Evolutionary conservation across 306 rosid genomes (phyloP).

Genomic region (Vigna trinervia): DNA sequence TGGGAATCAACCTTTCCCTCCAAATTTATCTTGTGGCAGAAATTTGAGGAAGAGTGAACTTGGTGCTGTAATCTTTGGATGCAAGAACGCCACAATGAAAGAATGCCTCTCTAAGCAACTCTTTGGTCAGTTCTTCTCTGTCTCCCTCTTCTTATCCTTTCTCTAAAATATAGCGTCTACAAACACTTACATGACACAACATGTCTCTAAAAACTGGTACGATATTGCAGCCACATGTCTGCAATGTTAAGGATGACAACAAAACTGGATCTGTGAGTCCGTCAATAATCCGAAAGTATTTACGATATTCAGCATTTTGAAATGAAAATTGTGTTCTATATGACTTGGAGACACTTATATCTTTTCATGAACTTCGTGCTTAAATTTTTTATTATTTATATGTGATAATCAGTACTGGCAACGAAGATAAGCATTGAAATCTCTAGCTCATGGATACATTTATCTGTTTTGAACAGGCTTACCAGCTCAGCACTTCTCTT

Average conservation of each 20-base stretch:
- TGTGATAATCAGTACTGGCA: neutral
- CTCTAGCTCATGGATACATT: slow-evolving; percentile 41
- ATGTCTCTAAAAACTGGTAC: neutral
- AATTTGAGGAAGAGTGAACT: slow-evolving; percentile 71
- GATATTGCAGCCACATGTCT: neutral
- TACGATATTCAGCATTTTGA: slow-evolving; percentile 26
- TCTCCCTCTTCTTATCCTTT: slow-evolving; percentile 4
- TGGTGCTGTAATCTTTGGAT: slow-evolving; percentile 88
- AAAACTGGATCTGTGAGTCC: neutral
- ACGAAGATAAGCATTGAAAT: slow-evolving; percentile 8
- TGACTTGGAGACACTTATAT: neutral
- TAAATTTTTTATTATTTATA: neutral
- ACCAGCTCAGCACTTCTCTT: slow-evolving; percentile 72
- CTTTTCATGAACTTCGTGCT: slow-evolving; percentile 21
- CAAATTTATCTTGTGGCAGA: slow-evolving; percentile 49
- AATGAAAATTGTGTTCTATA: slow-evolving; percentile 27
- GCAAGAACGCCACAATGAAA: slow-evolving; percentile 63
- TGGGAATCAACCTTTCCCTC: slow-evolving; percentile 35
- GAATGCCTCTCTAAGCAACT: slow-evolving; percentile 83
- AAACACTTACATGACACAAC: neutral
- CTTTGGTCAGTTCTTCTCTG: slow-evolving; percentile 64
- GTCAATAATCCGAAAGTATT: neutral
- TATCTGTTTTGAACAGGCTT: slow-evolving; percentile 65
- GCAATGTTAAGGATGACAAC: neutral
- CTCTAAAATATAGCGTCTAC: slow-evolving; percentile 6